A percentile compares a stretch with the other conserved stretches of the same genome.
phyloP scores from a whole-genome alignment of 257 asterid species.

The Prunella vulgaris region DNA sequence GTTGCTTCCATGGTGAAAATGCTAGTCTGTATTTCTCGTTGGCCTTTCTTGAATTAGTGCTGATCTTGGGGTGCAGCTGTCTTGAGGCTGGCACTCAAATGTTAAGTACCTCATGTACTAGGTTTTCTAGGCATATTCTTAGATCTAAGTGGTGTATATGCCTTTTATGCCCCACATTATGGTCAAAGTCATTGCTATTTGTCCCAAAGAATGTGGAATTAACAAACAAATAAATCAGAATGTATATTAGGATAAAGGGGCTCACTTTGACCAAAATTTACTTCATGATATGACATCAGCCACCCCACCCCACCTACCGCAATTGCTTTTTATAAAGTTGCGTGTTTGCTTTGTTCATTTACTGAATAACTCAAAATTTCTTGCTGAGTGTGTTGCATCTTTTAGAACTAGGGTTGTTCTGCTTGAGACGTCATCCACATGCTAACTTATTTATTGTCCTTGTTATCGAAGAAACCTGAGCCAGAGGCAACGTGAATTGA shows the following conservation, averaged over 20 bases:
- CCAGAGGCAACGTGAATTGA: slow-evolving; percentile 72
- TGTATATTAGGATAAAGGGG: background rate
- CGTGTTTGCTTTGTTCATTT: background rate
- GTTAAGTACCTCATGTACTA: background rate
- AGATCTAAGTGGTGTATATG: background rate
- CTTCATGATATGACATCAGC: background rate
- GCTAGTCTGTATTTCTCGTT: background rate
- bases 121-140: background rate
- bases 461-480: slow-evolving; percentile 46
- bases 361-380: background rate
- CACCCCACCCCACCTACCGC: background rate
- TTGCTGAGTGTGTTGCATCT: background rate
- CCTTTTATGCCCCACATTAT: background rate
- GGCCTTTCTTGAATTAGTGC: background rate
- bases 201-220: background rate
- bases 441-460: background rate
- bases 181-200: background rate
- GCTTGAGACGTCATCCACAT: background rate
- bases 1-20: background rate
- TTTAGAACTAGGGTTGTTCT: background rate
- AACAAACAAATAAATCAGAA: background rate
- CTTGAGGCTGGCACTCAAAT: background rate
- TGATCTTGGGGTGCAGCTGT: background rate
- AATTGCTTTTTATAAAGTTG: background rate
- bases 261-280: background rate